A percentile compares a stretch with the other conserved stretches of the same genome.
Evolutionary conservation across 2,329 filamentous ascomycete genomes (phyloP).

Genomic region (Aspergillus eucalypticola): DNA sequence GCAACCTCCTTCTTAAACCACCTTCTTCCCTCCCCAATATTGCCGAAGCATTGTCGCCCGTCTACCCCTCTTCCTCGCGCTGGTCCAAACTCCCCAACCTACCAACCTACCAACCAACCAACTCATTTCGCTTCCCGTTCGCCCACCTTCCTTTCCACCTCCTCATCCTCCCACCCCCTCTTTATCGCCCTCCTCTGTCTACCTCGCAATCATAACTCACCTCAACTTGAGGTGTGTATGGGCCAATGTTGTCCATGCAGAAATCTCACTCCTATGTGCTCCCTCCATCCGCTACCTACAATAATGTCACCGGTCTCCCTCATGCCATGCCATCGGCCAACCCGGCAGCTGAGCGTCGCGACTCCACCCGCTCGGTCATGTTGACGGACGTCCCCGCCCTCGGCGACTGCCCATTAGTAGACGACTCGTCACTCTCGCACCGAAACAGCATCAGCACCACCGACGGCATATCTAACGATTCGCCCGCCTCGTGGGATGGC

Average conservation of each 20-base stretch:
- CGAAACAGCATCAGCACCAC: constrained; percentile 35
- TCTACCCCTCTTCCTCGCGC: not conserved
- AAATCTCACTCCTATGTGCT: constrained; percentile 32
- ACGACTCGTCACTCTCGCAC: constrained; percentile 32
- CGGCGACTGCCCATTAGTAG: constrained; percentile 28
- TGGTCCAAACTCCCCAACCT: not conserved
- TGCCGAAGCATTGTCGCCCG: not conserved
- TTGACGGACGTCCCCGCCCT: constrained; percentile 28
- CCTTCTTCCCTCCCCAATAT: not conserved
- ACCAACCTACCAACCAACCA: not conserved
- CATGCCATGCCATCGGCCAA: constrained; percentile 11
- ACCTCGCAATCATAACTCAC: not conserved
- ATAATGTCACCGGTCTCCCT: constrained; percentile 10
- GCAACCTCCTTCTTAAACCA: not conserved
- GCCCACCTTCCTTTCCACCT: not conserved
- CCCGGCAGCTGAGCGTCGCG: constrained; percentile 18
- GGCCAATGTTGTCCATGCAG: constrained; percentile 45
- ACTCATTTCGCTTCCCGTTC: not conserved
- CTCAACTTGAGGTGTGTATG: constrained; percentile 13
- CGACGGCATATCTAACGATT: constrained; percentile 37
- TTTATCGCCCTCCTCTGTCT: not conserved
- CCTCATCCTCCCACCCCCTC: not conserved
- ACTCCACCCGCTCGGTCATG: constrained; percentile 25
- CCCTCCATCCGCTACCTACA: constrained; percentile 23
- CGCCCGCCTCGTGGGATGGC: constrained; percentile 31